Evolutionary conservation across 768 basidiomycete species (phyloP).

Genomic region (Dendrothele bispora): DNA sequence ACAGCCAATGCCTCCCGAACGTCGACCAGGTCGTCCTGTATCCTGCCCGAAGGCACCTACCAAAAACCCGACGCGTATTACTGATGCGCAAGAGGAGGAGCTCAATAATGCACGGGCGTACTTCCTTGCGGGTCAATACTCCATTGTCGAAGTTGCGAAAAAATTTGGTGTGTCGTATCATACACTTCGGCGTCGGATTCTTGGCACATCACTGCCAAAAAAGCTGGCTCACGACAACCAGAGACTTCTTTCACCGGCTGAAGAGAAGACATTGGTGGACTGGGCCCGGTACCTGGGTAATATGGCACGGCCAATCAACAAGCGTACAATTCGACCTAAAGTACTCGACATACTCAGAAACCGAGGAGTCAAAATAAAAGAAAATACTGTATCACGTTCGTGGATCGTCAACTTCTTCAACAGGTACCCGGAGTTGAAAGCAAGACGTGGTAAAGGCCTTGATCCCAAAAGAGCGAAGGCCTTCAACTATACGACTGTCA

Average conservation of each 20-base stretch:
- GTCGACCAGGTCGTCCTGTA: too few species aligned
- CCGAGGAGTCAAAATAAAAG: background rate
- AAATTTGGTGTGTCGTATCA: background rate
- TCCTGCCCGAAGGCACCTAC: too few species aligned
- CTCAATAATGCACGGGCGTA: too few species aligned
- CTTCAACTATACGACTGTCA: constrained; percentile 31
- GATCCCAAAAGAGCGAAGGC: constrained; percentile 32
- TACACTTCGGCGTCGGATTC: background rate
- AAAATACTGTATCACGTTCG: background rate
- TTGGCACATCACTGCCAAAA: background rate
- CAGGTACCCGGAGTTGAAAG: background rate
- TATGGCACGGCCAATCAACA: background rate
- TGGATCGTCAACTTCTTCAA: background rate
- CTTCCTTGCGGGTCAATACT: too few species aligned
- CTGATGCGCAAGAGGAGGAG: too few species aligned
- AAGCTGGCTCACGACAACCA: background rate
- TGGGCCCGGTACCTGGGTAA: background rate
- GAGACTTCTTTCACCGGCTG: background rate
- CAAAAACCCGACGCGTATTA: too few species aligned
- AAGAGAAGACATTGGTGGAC: background rate
- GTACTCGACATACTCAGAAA: background rate
- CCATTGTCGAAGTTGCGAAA: background rate
- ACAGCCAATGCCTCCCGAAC: too few species aligned
- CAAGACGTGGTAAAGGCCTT: constrained; percentile 14
- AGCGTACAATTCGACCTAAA: background rate